Conservation (phyloP, 2,329 filamentous ascomycete species). For the Lomentospora prolificans region DNA sequence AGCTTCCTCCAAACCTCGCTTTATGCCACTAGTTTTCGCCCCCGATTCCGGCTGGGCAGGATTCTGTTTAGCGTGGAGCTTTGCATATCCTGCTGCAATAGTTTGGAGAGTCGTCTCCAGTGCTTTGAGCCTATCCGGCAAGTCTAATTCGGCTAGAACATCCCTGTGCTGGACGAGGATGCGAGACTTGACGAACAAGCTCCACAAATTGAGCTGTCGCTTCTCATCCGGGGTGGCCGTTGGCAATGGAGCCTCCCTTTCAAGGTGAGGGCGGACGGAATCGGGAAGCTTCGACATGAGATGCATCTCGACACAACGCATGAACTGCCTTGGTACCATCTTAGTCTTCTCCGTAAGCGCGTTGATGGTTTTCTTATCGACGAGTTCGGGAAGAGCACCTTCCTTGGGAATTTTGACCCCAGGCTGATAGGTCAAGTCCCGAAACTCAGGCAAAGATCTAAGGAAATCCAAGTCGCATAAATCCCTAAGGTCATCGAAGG, state of each 20-base stretch:
- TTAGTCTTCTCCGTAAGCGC: constrained; percentile 52
- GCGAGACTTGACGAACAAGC: constrained; percentile 65
- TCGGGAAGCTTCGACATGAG: constrained; percentile 50
- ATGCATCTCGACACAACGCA: constrained; percentile 66
- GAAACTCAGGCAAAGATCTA: constrained; percentile 48
- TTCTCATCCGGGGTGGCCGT: constrained; percentile 21
- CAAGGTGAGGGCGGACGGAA: constrained; percentile 42
- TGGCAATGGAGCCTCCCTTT: constrained; percentile 24
- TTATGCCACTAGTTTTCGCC: constrained; percentile 17
- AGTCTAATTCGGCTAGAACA: constrained; percentile 58
- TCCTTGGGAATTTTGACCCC: constrained; percentile 34
- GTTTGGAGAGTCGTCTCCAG: constrained; percentile 58
- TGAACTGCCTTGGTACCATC: constrained; percentile 69
- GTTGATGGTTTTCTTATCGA: constrained; percentile 47
- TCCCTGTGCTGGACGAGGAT: constrained; percentile 68
- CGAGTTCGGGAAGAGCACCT: constrained; percentile 25
- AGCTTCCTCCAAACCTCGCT: constrained; percentile 28
- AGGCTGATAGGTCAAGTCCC: constrained; percentile 44
- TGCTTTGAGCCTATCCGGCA: constrained; percentile 58
- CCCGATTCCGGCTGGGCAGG: background rate
- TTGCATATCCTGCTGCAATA: constrained; percentile 65
- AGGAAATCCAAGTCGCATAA: constrained; percentile 61
- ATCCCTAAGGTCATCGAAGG: constrained; percentile 72
- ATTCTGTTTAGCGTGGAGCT: constrained; percentile 34
- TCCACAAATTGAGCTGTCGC: constrained; percentile 43